Conservation (phyloP, 1,139 yeast genomes). For the Fermentozyma sake region DNA sequence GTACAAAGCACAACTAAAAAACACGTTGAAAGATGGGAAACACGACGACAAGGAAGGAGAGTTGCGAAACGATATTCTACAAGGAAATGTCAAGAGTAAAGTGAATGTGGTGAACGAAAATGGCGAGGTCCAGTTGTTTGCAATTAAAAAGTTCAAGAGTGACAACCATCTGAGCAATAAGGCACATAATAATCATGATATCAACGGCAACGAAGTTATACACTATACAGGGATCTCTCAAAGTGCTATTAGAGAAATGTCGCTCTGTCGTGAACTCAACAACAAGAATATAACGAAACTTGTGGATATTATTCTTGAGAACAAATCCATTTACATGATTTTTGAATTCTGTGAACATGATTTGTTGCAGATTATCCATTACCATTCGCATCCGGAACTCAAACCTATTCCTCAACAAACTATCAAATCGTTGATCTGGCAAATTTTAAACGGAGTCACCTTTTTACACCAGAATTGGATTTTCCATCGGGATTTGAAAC, state of each 20-base stretch:
- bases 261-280: constrained; percentile 81
- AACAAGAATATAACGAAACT: constrained; percentile 78
- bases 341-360: constrained; percentile 97
- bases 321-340: constrained; percentile 88
- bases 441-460: constrained; percentile 84
- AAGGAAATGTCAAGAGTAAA: background rate
- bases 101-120: constrained; percentile 2
- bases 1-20: constrained; percentile 72
- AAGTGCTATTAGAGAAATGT: constrained; percentile 95
- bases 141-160: constrained; percentile 94
- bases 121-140: constrained; percentile 39
- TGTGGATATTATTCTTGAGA: constrained; percentile 83
- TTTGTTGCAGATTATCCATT: constrained; percentile 85
- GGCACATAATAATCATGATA: constrained; percentile 32
- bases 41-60: constrained; percentile 1
- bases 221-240: constrained; percentile 96
- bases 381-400: constrained; percentile 85
- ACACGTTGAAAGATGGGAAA: constrained; percentile 14
- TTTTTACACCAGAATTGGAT: constrained; percentile 95
- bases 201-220: constrained; percentile 67
- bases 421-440: constrained; percentile 84
- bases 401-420: constrained; percentile 74
- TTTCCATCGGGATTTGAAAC: constrained; percentile 90
- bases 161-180: constrained; percentile 62
- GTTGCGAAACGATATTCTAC: constrained; percentile 1